Conservation (phyloP, 1,284 basidiomycete species). For the Dichomitus squalens region DNA sequence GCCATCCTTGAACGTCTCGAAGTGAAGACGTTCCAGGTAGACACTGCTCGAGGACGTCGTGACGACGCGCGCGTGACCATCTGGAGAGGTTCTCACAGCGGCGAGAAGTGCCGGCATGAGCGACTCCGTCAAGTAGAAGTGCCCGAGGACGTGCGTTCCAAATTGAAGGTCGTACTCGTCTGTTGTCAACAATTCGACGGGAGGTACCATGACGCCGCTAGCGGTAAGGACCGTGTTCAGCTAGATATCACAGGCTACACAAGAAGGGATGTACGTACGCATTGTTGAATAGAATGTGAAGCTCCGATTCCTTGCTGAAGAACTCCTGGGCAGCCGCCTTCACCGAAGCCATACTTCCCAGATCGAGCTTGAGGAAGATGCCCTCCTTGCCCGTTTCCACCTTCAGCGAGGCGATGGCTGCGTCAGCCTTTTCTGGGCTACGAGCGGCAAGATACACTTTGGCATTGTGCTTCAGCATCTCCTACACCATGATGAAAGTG, state of each 20-base stretch:
- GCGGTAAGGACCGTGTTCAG: neutral
- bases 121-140: conserved; percentile 43
- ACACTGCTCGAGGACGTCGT: conserved; percentile 41
- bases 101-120: conserved; percentile 36
- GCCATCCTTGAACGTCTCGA: conserved; percentile 32
- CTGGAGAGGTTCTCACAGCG: conserved; percentile 24
- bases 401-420: conserved; percentile 47
- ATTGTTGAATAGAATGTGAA: conserved; percentile 57
- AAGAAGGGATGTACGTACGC: conserved; percentile 37
- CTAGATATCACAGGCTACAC: conserved; percentile 7
- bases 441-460: conserved; percentile 56
- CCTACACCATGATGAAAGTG: conserved; percentile 24
- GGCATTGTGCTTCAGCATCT: conserved; percentile 47
- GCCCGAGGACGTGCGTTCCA: conserved; percentile 48
- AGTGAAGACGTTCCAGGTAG: conserved; percentile 31
- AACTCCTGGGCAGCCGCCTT: conserved; percentile 46
- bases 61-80: conserved; percentile 45
- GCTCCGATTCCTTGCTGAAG: conserved; percentile 43
- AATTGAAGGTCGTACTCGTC: conserved; percentile 55
- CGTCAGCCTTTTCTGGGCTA: conserved; percentile 39
- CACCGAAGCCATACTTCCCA: conserved; percentile 46
- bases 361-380: conserved; percentile 49
- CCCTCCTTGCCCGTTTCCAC: conserved; percentile 37
- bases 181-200: conserved; percentile 37
- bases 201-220: conserved; percentile 52